A percentile compares a stretch with the other conserved stretches of the same genome.
These are phyloP conservation scores for Volvox africanus DNA, from an alignment of 139 green algal species.

Conservation along the genomic window DNA sequence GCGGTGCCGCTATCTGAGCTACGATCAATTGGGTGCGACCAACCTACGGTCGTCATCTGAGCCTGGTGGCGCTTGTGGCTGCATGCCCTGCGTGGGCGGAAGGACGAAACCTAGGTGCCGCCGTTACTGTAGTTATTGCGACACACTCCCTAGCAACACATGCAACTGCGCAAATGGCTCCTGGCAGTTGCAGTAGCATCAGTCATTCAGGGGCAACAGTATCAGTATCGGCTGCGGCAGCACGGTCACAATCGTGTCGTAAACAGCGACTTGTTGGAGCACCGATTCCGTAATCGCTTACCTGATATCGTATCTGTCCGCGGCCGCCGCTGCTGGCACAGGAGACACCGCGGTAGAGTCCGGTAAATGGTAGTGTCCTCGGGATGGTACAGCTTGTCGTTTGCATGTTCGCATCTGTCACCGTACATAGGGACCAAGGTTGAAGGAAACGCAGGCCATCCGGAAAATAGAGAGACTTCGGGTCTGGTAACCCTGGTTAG, in stretches of 20 bases:
- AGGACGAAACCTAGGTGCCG: background rate
- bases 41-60: background rate
- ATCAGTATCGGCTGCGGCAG: background rate
- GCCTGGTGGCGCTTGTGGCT: background rate
- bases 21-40: no score
- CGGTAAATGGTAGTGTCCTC: no score
- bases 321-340: background rate
- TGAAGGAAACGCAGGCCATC: no score
- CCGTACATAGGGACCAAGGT: no score
- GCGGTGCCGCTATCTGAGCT: no score
- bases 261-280: background rate
- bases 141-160: background rate
- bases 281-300: background rate
- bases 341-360: background rate
- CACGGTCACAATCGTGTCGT: background rate
- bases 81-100: slow-evolving; percentile 10
- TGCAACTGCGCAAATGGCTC: background rate
- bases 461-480: no score
- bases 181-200: background rate
- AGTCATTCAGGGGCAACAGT: background rate
- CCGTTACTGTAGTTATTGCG: no score
- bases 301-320: background rate
- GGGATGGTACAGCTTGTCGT: no score
- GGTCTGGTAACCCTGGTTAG: no score
- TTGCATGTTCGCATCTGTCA: no score